Evolutionary conservation across 2,329 filamentous ascomycete species (phyloP).

Genomic region (Sarocladiaceae sp.): DNA sequence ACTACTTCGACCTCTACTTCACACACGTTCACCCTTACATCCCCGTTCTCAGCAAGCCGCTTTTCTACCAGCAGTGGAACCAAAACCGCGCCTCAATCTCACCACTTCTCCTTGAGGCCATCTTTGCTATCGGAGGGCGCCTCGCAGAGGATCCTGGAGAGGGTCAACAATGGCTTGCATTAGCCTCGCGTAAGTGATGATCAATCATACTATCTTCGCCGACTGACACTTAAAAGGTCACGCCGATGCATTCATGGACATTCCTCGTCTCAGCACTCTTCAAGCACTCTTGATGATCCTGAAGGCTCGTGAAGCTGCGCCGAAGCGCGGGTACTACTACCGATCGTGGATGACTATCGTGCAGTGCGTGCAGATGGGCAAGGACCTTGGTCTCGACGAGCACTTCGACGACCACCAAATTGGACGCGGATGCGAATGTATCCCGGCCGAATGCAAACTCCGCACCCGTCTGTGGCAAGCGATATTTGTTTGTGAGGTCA

Average conservation of each 20-base stretch:
- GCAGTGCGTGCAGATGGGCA: conserved; percentile 87
- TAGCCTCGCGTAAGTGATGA: conserved; percentile 66
- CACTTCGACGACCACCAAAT: conserved; percentile 76
- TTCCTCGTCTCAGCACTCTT: conserved; percentile 83
- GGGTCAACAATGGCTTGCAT: conserved; percentile 87
- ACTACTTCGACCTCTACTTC: conserved; percentile 91
- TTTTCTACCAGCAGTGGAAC: conserved; percentile 89
- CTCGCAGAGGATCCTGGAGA: conserved; percentile 79
- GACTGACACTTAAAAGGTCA: conserved; percentile 57
- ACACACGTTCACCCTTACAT: conserved; percentile 87
- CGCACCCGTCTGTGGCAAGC: conserved; percentile 90
- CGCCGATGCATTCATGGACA: conserved; percentile 89
- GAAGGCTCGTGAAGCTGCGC: conserved; percentile 87
- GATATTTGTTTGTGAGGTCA: conserved; percentile 79
- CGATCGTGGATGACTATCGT: conserved; percentile 96
- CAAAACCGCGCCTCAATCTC: conserved; percentile 80
- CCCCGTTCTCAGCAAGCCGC: conserved; percentile 76
- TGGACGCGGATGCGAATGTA: conserved; percentile 65
- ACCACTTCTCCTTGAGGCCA: conserved; percentile 80
- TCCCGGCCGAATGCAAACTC: conserved; percentile 70
- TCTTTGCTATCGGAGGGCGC: conserved; percentile 85
- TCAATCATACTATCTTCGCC: background rate
- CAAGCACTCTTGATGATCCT: conserved; percentile 84
- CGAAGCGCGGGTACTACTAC: conserved; percentile 93
- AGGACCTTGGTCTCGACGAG: conserved; percentile 84